Evolutionary conservation across 345 rosid genomes (phyloP).

Genomic region (Tarenaya hassleriana): DNA sequence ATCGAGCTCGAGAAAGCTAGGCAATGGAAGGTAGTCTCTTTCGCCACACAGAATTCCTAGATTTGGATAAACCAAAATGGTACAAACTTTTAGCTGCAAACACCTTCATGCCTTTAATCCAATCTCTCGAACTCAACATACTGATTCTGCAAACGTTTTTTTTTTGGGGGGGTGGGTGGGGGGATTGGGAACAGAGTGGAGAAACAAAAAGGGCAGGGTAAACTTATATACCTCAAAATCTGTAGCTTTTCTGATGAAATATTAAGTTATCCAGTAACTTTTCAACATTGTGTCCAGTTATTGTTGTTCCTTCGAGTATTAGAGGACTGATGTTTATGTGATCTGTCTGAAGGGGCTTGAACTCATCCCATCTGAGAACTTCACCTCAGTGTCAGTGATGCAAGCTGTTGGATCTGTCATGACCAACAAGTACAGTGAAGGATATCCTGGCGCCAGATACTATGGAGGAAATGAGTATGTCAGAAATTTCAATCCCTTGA

Average conservation of each 20-base stretch:
- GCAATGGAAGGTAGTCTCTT: conserved; percentile 80
- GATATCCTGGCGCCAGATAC: conserved; percentile 98
- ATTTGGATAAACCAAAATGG: too few relatives aligned
- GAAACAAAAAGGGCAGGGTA: too few relatives aligned
- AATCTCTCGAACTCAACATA: too few relatives aligned
- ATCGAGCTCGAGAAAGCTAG: conserved; percentile 96
- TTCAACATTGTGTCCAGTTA: too few relatives aligned
- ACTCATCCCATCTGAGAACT: conserved; percentile 96
- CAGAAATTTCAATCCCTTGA: conserved; percentile 1
- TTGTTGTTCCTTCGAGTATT: too few relatives aligned
- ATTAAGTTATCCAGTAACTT: too few relatives aligned
- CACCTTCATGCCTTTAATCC: neutral
- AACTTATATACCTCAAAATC: too few relatives aligned
- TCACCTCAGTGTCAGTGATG: conserved; percentile 97
- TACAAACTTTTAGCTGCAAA: too few relatives aligned
- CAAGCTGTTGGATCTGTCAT: conserved; percentile 99
- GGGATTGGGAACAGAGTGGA: too few relatives aligned
- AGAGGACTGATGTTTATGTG: conserved; percentile 11
- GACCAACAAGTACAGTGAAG: conserved; percentile 99
- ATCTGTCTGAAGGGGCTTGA: conserved; percentile 70
- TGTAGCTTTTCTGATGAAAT: too few relatives aligned
- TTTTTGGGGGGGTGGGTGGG: too few relatives aligned
- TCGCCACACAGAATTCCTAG: neutral
- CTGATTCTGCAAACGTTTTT: too few relatives aligned
- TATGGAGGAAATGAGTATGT: conserved; percentile 99